Base-by-base conservation (phyloP, 2,329 filamentous ascomycete species). In the Harringtonia lauricola region DNA sequence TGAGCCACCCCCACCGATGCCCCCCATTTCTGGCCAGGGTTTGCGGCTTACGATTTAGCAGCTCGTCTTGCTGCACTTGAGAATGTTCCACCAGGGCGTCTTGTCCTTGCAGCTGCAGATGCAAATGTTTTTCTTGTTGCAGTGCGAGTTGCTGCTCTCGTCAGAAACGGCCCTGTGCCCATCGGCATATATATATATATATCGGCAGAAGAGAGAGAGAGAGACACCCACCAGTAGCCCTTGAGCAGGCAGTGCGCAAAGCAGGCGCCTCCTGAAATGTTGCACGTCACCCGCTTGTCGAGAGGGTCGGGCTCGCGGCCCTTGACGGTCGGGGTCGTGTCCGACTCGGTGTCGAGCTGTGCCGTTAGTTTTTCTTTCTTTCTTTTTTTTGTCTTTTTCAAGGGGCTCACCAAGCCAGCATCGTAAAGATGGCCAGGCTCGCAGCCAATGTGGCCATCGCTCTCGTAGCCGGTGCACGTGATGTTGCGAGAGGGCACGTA, bases 201-300 rank as follows among this genome's bases (percentile, higher is more conserved):
- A n/a, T 35, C 28, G 28, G 14, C 28, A 35, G 31, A 7, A 9
- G 31, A 35, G 31, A 9, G 12, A n/a, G n/a, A n/a, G n/a, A n/a
- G n/a, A n/a, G n/a, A n/a, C n/a, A n/a, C n/a, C n/a, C n/a, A n/a
- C 34, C 44, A 47, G 30, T 47, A 47, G 14, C 44, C 44, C 2
- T 40, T 36, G 30, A 19, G 26, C 21, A 47, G 40, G 44, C 44
- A 47, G 31, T 47, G 44, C 5, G 35, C 43, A 36, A 41, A 47
- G 41, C 44, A 47, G 13, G 44, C 41, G 22, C 38, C 34, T 14
- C 41, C 44, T 31, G 44, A 21, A 15, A 47, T 37, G 44, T 47
- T 47, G 41, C 44, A 47, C 35, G 44, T 47, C 41, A 47, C 41
- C 28, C 44, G 41, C 44, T 47, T 47, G 24, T 47, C 35, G 28